Evolutionary conservation across 306 rosid genomes (phyloP), one percentile per base, ranked within the genome.

Genomic region (Citrullus colocynthis): DNA sequence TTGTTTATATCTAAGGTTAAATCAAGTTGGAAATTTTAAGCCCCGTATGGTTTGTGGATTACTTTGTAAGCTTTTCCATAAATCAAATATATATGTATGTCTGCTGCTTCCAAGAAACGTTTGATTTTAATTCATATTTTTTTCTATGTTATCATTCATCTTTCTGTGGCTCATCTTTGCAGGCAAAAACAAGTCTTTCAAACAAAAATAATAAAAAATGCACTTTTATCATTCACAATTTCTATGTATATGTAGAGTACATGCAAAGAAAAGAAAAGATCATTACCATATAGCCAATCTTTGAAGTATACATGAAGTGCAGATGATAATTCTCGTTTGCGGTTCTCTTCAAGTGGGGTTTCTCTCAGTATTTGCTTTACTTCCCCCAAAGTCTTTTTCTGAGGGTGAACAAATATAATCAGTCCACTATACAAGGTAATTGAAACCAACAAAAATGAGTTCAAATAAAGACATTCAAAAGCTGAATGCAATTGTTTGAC

Each of bases 281-380:
- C 72, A 66, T 83, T 90, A 92, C 98, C 97, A 69, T 96, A 93
- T 86, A 96, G 85, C 98, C 99, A 96, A 81, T 96, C 99, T 86
- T 85, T 96, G 85, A 96, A 96, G 86, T 89, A 88, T 72, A 88
- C 89, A 77, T 96, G 99, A 60, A 96, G 93, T 2, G 99, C 99
- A 45, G 89, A 84, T 62, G 98, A 92, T 82, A 96, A 82, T 79
- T 96, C 99, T 34, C 93, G 90, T 80, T 86, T 93, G 41, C 93
- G 95, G 67, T 77, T 91, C 60, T 96, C 99, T 85, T 96, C 98
- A 39, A 96, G 92, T 18, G 98, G 87, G 56, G 93, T 90, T 84
- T 96, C 99, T 63, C 87, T 85, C 85, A 96, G 81, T 75, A 86
- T 84, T 79, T 93, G 91, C 85, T 83, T 87, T 80, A 89, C 82